Conservation (phyloP, 257 asterid genomes). For the Thymus mandschuricus region DNA sequence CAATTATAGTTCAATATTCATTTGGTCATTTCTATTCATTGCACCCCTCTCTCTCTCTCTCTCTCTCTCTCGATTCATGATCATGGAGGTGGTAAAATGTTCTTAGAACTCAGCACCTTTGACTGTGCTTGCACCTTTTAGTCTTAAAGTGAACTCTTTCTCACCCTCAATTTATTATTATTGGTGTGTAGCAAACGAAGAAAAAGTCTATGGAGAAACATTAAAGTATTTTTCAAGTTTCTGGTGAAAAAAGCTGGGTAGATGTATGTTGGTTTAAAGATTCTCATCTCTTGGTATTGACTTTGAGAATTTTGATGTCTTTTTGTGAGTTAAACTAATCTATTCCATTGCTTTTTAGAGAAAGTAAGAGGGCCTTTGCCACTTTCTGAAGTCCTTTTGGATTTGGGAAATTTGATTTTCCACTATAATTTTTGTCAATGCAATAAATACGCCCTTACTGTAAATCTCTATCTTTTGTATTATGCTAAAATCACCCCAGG, state of each 20-base stretch:
- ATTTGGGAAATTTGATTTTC: conserved; percentile 5
- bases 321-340: not conserved
- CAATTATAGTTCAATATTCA: not conserved
- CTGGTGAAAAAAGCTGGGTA: conserved; percentile 20
- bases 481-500: conserved; percentile 28
- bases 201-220: not conserved
- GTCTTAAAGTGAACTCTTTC: conserved; percentile 8
- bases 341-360: not conserved
- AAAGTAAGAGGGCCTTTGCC: not conserved
- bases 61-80: not conserved
- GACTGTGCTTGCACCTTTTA: not conserved
- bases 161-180: conserved; percentile 15
- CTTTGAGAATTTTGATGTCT: conserved; percentile 2
- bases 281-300: not conserved
- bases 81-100: conserved; percentile 17
- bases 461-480: not conserved
- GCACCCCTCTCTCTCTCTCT: not conserved
- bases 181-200: conserved; percentile 11
- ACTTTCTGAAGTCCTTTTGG: conserved; percentile 11
- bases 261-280: conserved; percentile 21
- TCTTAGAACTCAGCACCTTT: conserved; percentile 19
- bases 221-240: not conserved
- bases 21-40: not conserved
- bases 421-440: not conserved
- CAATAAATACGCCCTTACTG: not conserved